Percentiles rank a stretch among this genome's conserved stretches.
phyloP scores from a whole-genome alignment of 257 asterid species.

The Capsicum chinense region DNA sequence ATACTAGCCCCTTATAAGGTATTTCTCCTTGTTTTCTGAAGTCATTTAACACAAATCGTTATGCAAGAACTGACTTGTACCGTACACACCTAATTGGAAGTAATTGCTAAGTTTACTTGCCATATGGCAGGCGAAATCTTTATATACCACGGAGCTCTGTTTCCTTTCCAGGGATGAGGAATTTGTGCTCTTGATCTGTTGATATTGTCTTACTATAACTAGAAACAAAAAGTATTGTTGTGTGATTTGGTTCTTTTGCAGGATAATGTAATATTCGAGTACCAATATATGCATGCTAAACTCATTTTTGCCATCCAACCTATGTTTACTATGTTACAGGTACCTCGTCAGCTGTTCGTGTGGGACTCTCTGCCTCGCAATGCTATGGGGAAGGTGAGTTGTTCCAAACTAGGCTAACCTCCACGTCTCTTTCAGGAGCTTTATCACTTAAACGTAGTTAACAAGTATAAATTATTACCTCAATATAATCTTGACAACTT shows the following conservation, averaged over 20 bases:
- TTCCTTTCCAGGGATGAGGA: neutral
- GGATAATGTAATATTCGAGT: neutral
- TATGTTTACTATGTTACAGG: constrained; percentile 41
- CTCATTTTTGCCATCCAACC: neutral
- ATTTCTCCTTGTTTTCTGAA: constrained; percentile 23
- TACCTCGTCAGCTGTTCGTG: constrained; percentile 69
- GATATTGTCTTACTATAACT: neutral
- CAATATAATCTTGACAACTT: neutral
- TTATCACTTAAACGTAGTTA: neutral
- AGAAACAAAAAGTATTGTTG: neutral
- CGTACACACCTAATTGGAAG: neutral
- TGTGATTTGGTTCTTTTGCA: neutral
- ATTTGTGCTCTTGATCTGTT: neutral
- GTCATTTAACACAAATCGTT: neutral
- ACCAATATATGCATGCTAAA: neutral
- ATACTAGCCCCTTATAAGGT: constrained; percentile 99
- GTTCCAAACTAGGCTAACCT: neutral
- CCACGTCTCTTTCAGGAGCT: neutral
- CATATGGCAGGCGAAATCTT: neutral
- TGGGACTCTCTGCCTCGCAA: constrained; percentile 91
- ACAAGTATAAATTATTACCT: neutral
- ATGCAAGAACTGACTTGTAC: neutral
- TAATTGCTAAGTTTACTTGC: neutral
- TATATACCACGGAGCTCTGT: neutral
- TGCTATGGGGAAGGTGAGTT: constrained; percentile 94